A percentile compares a stretch with the other conserved stretches of the same genome.
Conservation (phyloP, 352 stramenopile species). For the Pythium coloratum region DNA sequence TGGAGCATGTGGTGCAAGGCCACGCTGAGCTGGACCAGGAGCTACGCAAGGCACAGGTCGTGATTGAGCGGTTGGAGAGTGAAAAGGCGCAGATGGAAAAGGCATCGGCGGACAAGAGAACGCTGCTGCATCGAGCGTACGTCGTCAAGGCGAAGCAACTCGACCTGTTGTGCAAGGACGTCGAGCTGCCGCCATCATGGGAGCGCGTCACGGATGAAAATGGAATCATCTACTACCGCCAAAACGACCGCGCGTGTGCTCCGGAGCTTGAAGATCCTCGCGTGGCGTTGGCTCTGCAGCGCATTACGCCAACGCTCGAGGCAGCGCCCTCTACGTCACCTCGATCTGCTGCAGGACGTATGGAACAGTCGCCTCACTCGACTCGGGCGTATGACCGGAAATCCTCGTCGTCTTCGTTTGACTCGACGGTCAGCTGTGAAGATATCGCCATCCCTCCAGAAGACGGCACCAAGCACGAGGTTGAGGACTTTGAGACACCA, state of each 20-base stretch:
- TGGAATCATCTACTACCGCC: constrained; percentile 50
- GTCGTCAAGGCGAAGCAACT: constrained; percentile 59
- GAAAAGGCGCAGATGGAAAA: constrained; percentile 50
- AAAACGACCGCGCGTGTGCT: constrained; percentile 35
- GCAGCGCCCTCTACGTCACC: constrained; percentile 22
- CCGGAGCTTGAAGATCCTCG: constrained; percentile 58
- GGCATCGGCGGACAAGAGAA: constrained; percentile 38
- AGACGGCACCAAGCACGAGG: constrained; percentile 57
- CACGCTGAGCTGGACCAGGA: constrained; percentile 48
- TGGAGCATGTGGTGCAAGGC: constrained; percentile 41
- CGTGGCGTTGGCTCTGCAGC: constrained; percentile 33
- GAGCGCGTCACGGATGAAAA: constrained; percentile 51
- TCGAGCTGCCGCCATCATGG: constrained; percentile 43
- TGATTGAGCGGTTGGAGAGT: constrained; percentile 32
- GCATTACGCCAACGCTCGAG: not conserved
- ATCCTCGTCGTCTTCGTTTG: constrained; percentile 43
- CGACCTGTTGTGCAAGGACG: constrained; percentile 46
- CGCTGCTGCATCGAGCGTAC: constrained; percentile 42
- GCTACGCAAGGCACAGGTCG: constrained; percentile 26
- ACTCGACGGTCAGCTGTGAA: constrained; percentile 35
- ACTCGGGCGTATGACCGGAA: constrained; percentile 19
- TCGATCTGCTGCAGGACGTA: constrained; percentile 28
- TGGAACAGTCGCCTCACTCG: constrained; percentile 24
- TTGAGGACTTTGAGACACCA: constrained; percentile 76
- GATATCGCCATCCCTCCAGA: constrained; percentile 52